phyloP scores from a whole-genome alignment of 257 asterid genomes.

The Primulina tabacum region DNA sequence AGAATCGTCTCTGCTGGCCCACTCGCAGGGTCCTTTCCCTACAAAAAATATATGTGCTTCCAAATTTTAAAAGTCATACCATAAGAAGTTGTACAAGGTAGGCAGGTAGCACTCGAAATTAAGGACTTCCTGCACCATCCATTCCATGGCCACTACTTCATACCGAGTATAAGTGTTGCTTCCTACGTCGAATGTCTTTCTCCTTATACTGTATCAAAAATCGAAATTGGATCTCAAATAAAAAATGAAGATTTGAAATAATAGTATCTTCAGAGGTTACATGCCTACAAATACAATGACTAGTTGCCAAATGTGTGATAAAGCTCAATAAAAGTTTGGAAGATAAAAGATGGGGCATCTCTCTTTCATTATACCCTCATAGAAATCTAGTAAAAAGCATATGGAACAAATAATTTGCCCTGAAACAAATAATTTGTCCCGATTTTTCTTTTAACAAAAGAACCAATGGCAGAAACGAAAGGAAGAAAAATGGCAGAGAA shows the following conservation, averaged over 20 bases:
- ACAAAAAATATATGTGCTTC: background rate
- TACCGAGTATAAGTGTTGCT: slow-evolving; percentile 52
- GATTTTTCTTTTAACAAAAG: background rate
- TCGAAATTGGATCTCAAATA: background rate
- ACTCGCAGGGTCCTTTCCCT: background rate
- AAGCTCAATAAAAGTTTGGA: background rate
- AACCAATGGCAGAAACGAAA: background rate
- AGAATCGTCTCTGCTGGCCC: background rate
- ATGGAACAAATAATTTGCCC: background rate
- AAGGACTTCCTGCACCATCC: slow-evolving; percentile 94
- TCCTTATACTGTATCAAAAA: slow-evolving; percentile 45
- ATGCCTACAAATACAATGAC: background rate
- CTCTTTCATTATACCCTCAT: slow-evolving; percentile 8
- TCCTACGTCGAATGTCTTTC: slow-evolving; percentile 57
- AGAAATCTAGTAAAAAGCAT: slow-evolving; percentile 3
- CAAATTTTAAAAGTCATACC: slow-evolving; percentile 40
- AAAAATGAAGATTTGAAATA: background rate
- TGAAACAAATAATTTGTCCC: background rate
- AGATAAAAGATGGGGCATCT: background rate
- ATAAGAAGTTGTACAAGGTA: slow-evolving; percentile 73
- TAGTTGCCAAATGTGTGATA: background rate
- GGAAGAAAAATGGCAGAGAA: too few species aligned
- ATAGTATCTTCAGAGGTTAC: background rate
- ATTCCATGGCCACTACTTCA: slow-evolving; percentile 99
- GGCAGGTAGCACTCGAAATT: slow-evolving; percentile 87